Percentiles rank a stretch among this genome's conserved stretches.
phyloP scores from a whole-genome alignment of 345 rosid genomes.

The Punica granatum region DNA sequence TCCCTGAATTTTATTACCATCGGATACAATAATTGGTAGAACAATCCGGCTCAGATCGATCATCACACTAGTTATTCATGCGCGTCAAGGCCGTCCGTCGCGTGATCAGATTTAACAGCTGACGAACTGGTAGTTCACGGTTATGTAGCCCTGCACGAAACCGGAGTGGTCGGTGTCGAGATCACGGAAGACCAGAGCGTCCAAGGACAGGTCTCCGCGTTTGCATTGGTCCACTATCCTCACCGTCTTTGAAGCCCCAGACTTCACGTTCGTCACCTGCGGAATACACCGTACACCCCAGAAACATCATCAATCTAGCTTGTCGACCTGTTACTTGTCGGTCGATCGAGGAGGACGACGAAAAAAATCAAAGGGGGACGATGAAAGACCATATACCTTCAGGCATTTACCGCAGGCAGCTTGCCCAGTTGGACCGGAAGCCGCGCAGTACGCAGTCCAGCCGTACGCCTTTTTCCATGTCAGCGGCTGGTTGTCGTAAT shows the following conservation, averaged over 20 bases:
- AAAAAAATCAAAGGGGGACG: too few relatives aligned
- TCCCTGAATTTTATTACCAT: too few relatives aligned
- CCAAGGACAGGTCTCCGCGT: slow-evolving; percentile 53
- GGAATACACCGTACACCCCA: too few relatives aligned
- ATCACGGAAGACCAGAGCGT: slow-evolving; percentile 26
- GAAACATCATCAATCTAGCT: too few relatives aligned
- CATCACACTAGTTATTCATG: not conserved
- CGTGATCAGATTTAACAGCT: not conserved
- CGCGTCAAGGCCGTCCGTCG: not conserved
- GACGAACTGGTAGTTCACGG: slow-evolving; percentile 30
- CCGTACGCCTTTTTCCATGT: slow-evolving; percentile 48
- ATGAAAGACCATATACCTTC: too few relatives aligned
- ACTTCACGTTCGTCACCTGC: slow-evolving; percentile 48
- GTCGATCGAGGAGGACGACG: too few relatives aligned
- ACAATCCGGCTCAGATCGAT: too few relatives aligned
- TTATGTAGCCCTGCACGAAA: slow-evolving; percentile 19
- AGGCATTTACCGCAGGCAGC: slow-evolving; percentile 51
- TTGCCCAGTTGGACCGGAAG: slow-evolving; percentile 39
- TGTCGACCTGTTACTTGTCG: too few relatives aligned
- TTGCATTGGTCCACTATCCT: slow-evolving; percentile 67
- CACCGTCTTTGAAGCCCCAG: slow-evolving; percentile 33
- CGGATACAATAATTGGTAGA: too few relatives aligned
- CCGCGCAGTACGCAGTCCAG: slow-evolving; percentile 60
- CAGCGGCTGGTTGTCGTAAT: slow-evolving; percentile 44
- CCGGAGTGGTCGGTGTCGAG: slow-evolving; percentile 48